Conservation (phyloP, 257 asterid genomes). For the Scutellaria barbata region DNA sequence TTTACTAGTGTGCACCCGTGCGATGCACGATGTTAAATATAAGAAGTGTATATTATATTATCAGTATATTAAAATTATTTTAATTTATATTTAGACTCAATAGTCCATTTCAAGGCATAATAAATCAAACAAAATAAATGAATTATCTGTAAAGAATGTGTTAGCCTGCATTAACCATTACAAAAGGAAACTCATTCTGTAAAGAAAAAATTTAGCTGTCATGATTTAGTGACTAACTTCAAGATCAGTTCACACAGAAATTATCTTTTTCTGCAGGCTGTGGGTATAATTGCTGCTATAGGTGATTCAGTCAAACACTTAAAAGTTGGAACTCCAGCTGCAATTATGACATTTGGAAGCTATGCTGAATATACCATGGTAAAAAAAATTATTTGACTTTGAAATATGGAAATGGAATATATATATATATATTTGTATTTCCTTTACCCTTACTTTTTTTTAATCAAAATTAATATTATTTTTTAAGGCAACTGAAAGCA, state of each 20-base stretch:
- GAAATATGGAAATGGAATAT: not conserved
- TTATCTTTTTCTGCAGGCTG: conserved; percentile 65
- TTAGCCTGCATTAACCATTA: too few species aligned
- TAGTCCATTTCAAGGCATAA: too few species aligned
- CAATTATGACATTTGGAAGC: conserved; percentile 88
- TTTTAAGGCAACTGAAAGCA: conserved; percentile 19
- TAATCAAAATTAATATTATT: not conserved
- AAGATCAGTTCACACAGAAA: conserved; percentile 2
- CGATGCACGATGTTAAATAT: too few species aligned
- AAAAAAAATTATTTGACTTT: conserved; percentile 30
- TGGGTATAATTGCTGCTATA: conserved; percentile 87
- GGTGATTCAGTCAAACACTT: conserved; percentile 86
- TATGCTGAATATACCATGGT: conserved; percentile 89
- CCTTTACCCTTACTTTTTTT: not conserved
- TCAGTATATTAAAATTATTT: too few species aligned
- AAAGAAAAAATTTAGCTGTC: not conserved
- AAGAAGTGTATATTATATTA: too few species aligned
- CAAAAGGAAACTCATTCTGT: conserved; percentile 4
- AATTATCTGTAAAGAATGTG: too few species aligned
- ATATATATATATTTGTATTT: not conserved
- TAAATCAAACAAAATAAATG: too few species aligned
- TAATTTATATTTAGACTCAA: too few species aligned
- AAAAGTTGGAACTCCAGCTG: conserved; percentile 92
- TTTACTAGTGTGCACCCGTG: not conserved
- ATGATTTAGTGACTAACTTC: conserved; percentile 17